Evolutionary conservation across 2,329 filamentous ascomycete genomes (phyloP), one percentile per base, ranked within the genome.

Genomic region (Microsporum audouinii): DNA sequence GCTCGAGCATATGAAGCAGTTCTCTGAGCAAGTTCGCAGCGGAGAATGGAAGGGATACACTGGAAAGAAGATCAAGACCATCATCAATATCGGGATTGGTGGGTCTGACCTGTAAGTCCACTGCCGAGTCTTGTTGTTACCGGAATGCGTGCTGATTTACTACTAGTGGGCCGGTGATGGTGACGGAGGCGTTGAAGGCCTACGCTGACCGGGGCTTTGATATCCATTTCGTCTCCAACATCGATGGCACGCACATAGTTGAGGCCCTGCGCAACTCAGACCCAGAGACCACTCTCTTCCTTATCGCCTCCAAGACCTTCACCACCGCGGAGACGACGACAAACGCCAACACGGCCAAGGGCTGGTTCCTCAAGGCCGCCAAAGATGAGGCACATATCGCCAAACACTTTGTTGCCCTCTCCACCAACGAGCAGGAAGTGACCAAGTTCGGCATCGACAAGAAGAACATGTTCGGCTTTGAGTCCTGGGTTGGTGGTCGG

Each of bases 381-480:
- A 94, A 85, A 85, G 87, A 95, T 33, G 76, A 82, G 62, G 71
- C 75, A 23, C 78, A 84, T 66, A 95, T 99, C 68, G 90, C 94
- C 68, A 99, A 97, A 84, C 94, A 99, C 83, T 99, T 99, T 72
- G 94, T 96, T 62, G 94, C 94, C 53, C 85, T 99, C 59, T 97
- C 94, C 57, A 99, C 94, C 75, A 99, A 99, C 78, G 88, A 92
- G 78, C 75, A 80, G 60, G 92, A 97, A 80, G 94, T 99, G 64
- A 91, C 88, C 78, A 97, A 97, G 82, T 99, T 99, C 71, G 94
- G 94, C 67, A 99, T 99, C 71, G 92, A 97, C 79, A 87, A 86
- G 78, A 92, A 92, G 83, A 99, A 97, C 83, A 99, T 99, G 94
- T 99, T 99, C 72, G 91, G 91, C 70, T 99, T 99, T 74, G 91